Base-by-base conservation (phyloP, 2,329 filamentous ascomycete genomes). In the Trichoderma lentiforme region DNA sequence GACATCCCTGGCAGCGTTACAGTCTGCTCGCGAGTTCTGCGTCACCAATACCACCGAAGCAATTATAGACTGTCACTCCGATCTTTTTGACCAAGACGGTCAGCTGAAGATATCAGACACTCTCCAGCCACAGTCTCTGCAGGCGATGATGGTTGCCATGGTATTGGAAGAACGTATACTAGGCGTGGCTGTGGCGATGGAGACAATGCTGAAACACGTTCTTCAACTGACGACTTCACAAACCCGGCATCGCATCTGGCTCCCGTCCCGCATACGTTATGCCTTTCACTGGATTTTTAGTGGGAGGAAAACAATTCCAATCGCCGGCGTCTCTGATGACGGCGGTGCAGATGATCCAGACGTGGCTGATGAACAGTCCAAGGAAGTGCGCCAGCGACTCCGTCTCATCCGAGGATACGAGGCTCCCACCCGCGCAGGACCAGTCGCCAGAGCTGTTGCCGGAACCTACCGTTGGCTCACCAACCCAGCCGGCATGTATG, bases 131-230 rank as follows among this genome's bases (percentile, higher is more conserved):
- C 77, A 78, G 0, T 75, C 78, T 8, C 71, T 86, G 2, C 77
- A 80, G 0, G 83, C 82, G 0, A 79, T 87, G n/a, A 77, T 85
- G 3, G 73, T 85, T 4, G 80, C 81, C 15, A 85, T 87, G 82
- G 82, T 86, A 4, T 78, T 85, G 8, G 84, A 86, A 68, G 84
- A 86, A 75, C 80, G 82, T 15, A 78, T 86, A 6, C 73, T 75
- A 18, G 77, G 64, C 6, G 71, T 74, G n/a, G 75, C 75, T 0
- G 61, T 32, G 0, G 75, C 79, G 0, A 77, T 80, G 6, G 80
- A 84, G 47, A 72, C 73, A 1, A 73, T 86, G 0, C 74, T 86
- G 0, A 76, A 78, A 4, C 78, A 82, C 14, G 76, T 86, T 2
- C 73, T 81, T 0, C 74, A 78, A 0, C 78, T 85, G 2, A 79